These are phyloP conservation scores for Paecilomyces fulvus DNA, from an alignment of 2,329 filamentous ascomycete genomes.

Conservation along the genomic window DNA sequence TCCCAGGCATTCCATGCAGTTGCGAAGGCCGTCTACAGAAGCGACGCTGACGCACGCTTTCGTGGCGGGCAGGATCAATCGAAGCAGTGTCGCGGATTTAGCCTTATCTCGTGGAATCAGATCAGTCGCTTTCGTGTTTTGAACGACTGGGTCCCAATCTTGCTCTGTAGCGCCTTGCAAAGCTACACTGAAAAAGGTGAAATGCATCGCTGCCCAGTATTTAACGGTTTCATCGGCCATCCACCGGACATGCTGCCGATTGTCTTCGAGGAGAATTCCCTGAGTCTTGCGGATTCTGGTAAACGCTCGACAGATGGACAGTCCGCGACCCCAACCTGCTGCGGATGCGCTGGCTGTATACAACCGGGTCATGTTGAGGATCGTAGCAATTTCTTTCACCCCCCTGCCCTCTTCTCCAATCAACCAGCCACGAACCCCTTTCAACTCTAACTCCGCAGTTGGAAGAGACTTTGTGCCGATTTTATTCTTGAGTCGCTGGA, in stretches of 20 bases:
- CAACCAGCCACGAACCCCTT: slow-evolving; percentile 55
- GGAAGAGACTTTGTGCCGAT: slow-evolving; percentile 62
- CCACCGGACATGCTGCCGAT: slow-evolving; percentile 33
- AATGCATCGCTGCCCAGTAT: slow-evolving; percentile 29
- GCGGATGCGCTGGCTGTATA: slow-evolving; percentile 34
- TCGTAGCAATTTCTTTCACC: slow-evolving; percentile 57
- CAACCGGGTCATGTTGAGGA: slow-evolving; percentile 57
- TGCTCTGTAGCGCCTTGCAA: slow-evolving; percentile 27
- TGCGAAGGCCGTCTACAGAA: slow-evolving; percentile 13
- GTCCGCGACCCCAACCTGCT: slow-evolving; percentile 28
- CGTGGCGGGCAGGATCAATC: slow-evolving; percentile 24
- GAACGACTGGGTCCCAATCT: slow-evolving; percentile 9
- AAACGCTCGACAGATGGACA: slow-evolving; percentile 35
- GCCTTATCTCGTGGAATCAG: slow-evolving; percentile 14
- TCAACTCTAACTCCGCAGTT: slow-evolving; percentile 62
- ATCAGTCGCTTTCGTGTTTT: neutral
- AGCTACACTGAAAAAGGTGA: slow-evolving; percentile 28
- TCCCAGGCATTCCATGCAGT: slow-evolving; percentile 24
- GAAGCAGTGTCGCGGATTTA: slow-evolving; percentile 17
- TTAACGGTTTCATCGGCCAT: slow-evolving; percentile 31
- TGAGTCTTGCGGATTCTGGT: slow-evolving; percentile 30
- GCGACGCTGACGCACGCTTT: slow-evolving; percentile 21
- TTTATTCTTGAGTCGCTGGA: slow-evolving; percentile 64
- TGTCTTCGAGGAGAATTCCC: slow-evolving; percentile 29
- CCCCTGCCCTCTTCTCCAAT: slow-evolving; percentile 60